phyloP scores from a whole-genome alignment of 306 rosid species.

The Nissolia schottii region DNA sequence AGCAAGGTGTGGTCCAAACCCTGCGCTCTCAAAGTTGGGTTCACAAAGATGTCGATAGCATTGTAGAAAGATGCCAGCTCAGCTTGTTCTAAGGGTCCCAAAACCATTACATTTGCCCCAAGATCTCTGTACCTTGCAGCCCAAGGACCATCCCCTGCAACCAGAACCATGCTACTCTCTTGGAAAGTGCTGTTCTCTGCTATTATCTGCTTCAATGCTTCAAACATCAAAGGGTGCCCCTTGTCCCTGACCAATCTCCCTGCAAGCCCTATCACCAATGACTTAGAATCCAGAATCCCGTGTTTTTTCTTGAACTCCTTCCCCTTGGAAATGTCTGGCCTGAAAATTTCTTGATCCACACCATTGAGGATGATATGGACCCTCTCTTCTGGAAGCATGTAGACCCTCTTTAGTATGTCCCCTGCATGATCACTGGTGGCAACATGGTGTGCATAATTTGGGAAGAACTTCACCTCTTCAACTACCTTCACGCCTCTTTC shows the following conservation, averaged over 20 bases:
- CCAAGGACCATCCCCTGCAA: constrained; percentile 87
- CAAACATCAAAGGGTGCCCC: constrained; percentile 70
- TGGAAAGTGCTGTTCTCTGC: constrained; percentile 41
- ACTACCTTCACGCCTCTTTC: constrained; percentile 54
- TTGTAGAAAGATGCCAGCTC: constrained; percentile 55
- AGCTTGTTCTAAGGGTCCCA: constrained; percentile 61
- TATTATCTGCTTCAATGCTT: constrained; percentile 47
- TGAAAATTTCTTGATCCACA: constrained; percentile 56
- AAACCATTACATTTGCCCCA: constrained; percentile 45
- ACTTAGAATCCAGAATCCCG: constrained; percentile 38
- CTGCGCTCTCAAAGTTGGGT: constrained; percentile 56
- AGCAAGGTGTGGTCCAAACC: constrained; percentile 55
- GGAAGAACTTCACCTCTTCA: constrained; percentile 52
- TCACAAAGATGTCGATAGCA: constrained; percentile 52
- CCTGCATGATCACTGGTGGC: constrained; percentile 78
- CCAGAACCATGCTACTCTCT: constrained; percentile 41
- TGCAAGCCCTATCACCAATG: constrained; percentile 60
- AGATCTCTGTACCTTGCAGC: constrained; percentile 58
- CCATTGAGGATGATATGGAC: constrained; percentile 77
- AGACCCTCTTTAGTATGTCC: constrained; percentile 60
- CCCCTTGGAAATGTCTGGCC: constrained; percentile 42
- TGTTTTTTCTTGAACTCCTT: constrained; percentile 36
- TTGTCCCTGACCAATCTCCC: constrained; percentile 76
- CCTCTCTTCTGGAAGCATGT: constrained; percentile 64
- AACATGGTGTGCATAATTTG: constrained; percentile 59